These are phyloP conservation scores for Leucoagaricus sp. DNA, from an alignment of 1,284 basidiomycete genomes.

Conservation along the genomic window DNA sequence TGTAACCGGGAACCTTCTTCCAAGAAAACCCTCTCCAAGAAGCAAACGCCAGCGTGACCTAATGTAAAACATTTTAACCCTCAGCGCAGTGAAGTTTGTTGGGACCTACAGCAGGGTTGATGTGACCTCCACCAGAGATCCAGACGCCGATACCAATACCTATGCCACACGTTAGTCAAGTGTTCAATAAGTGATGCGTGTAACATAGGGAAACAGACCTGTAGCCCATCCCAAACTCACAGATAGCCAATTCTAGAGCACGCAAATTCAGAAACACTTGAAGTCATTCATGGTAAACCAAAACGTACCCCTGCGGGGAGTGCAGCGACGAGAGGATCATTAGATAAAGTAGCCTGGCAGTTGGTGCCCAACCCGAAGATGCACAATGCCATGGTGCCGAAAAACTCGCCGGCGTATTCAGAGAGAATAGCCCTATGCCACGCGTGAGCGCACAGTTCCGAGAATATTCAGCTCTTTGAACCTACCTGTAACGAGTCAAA, in stretches of 20 bases:
- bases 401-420: conserved; percentile 42
- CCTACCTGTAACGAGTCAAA: conserved; percentile 10
- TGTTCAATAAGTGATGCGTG: background rate
- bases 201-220: conserved; percentile 13
- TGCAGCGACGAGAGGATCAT: conserved; percentile 43
- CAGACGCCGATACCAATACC: conserved; percentile 54
- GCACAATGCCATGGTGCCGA: conserved; percentile 60
- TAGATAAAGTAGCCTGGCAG: conserved; percentile 55
- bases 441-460: background rate
- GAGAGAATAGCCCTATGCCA: background rate
- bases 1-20: conserved; percentile 60
- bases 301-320: conserved; percentile 53
- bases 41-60: conserved; percentile 57
- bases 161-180: conserved; percentile 4
- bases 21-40: conserved; percentile 65
- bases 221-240: conserved; percentile 29
- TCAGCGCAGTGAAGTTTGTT: background rate
- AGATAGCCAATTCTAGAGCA: conserved; percentile 59
- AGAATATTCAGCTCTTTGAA: too few relatives aligned
- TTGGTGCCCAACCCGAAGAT: conserved; percentile 58
- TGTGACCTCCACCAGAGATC: conserved; percentile 69
- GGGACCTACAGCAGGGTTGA: conserved; percentile 61
- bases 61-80: background rate
- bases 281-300: background rate
- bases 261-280: conserved; percentile 45